Conservation (phyloP, 345 rosid genomes). For the Hirschfeldia incana region DNA sequence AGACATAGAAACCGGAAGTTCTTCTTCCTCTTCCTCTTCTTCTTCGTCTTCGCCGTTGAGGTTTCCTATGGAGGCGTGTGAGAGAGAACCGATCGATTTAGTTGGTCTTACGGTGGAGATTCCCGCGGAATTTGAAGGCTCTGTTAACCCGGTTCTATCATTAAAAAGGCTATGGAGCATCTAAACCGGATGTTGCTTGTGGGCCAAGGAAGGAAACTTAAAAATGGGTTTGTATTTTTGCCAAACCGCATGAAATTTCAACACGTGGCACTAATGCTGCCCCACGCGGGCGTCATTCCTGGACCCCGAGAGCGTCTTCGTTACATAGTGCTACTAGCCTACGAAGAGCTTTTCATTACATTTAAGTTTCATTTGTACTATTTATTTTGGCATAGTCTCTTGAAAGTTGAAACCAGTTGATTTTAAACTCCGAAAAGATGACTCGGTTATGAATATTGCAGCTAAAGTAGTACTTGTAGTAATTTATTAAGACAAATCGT, state of each 20-base stretch:
- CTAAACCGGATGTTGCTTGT: neutral
- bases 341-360: neutral
- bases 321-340: neutral
- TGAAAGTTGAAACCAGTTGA: neutral
- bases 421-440: neutral
- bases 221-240: slow-evolving; percentile 11
- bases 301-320: neutral
- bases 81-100: slow-evolving; percentile 22
- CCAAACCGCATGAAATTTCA: neutral
- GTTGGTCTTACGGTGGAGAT: slow-evolving; percentile 38
- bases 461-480: neutral
- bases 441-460: neutral
- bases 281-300: slow-evolving; percentile 6
- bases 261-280: slow-evolving; percentile 1
- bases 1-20: slow-evolving; percentile 29
- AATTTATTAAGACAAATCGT: slow-evolving; percentile 1
- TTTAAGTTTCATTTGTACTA: slow-evolving; percentile 9
- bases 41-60: slow-evolving; percentile 25
- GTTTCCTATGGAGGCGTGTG: slow-evolving; percentile 36
- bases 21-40: slow-evolving; percentile 22
- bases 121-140: slow-evolving; percentile 28
- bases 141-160: slow-evolving; percentile 30
- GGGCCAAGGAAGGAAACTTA: neutral
- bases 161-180: slow-evolving; percentile 43
- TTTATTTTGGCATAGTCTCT: neutral